Evolutionary conservation across 139 green algal species (phyloP), one percentile per base, ranked within the genome.

Genomic region (Tetradesmus lagerheimii): DNA sequence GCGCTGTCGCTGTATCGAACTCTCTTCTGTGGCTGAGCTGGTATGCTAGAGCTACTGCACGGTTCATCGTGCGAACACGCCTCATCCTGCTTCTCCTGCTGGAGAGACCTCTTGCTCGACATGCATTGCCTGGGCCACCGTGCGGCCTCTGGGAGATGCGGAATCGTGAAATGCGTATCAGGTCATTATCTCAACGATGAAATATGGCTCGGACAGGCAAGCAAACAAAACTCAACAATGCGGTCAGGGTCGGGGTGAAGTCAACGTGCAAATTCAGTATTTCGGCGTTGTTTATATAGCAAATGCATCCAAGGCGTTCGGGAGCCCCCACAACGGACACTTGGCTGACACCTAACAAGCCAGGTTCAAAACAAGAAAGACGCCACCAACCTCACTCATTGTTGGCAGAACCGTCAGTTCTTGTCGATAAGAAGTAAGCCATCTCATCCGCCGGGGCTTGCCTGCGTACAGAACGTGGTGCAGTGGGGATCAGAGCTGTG

Each of bases 391-490:
- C 71, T 41, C 14, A 38, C 71, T 79, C 31, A 37, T 37, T 79
- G 71, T n/a, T 79, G 27, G 71, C 71, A 6, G 31, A 11, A 31
- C 25, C 57, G 23, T 71, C 1, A 18, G 0, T 71, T 71, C 16
- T 71, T 71, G 57, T 71, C 9, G 57, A 41, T 27, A 76, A 75
- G 53, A 94, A 94, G 74, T 94, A 94, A 0, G 25, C 16, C 50
- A 41, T 84, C 89, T 94, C 92, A 31, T 91, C 92, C 2, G 78
- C 92, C 4, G 86, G 86, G 1, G 92, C 87, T 83, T 94, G 89
- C 83, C 92, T 94, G 86, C 6, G 27, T 37, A 34, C 27, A 71
- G 20, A 31, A 31, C 20, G 57, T 71, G 57, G n/a, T 71, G 2
- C 11, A 27, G 57, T n/a, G 29, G 27, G 2, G 39, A 39, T 23